These are phyloP conservation scores for Amanita exitialis DNA, from an alignment of 768 basidiomycete species.

Conservation along the genomic window DNA sequence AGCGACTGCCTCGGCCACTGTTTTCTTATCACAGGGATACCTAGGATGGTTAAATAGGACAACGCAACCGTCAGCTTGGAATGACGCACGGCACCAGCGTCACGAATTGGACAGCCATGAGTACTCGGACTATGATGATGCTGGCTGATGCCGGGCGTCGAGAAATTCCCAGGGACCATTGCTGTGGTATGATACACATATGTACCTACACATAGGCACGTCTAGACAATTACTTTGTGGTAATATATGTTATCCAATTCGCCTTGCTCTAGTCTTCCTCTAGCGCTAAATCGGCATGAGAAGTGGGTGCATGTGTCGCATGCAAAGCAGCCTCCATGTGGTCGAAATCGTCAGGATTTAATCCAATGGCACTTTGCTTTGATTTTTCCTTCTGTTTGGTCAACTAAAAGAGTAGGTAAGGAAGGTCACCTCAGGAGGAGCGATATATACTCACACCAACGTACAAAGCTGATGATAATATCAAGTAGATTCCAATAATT, in stretches of 20 bases:
- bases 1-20: conserved; percentile 18
- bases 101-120: not conserved
- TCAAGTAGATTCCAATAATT: conserved; percentile 1
- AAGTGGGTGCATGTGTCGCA: not conserved
- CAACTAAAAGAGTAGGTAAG: not conserved
- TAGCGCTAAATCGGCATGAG: conserved; percentile 6
- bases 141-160: not conserved
- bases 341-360: conserved; percentile 2
- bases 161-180: not conserved
- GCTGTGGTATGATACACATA: no score
- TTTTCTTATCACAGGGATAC: conserved; percentile 24
- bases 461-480: conserved; percentile 7
- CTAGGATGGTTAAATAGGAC: conserved; percentile 5
- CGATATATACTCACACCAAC: conserved; percentile 3
- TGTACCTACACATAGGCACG: no score
- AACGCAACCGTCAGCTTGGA: not conserved
- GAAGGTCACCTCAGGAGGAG: not conserved
- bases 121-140: not conserved
- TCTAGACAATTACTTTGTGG: no score
- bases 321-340: conserved; percentile 1
- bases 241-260: no score
- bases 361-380: not conserved
- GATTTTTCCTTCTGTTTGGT: not conserved
- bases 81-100: not conserved
- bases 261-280: no score